Percentiles rank a stretch among this genome's conserved stretches.
phyloP scores from a whole-genome alignment of 1,284 basidiomycete species.

The Jaminaea rosea region DNA sequence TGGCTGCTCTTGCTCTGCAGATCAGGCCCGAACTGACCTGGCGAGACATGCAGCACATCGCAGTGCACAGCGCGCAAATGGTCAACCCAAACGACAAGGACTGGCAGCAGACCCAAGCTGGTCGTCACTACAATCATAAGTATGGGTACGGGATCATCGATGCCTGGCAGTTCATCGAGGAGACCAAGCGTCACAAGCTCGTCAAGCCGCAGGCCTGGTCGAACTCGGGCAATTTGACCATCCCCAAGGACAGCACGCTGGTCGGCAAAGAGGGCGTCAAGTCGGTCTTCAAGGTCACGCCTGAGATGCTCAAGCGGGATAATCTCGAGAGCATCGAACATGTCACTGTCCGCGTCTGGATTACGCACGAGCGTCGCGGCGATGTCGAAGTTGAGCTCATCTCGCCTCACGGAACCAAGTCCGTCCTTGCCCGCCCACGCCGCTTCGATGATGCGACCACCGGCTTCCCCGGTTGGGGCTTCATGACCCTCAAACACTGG shows the following conservation, averaged over 20 bases:
- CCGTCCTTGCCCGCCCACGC: conserved; percentile 69
- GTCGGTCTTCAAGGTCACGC: conserved; percentile 63
- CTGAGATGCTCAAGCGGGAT: conserved; percentile 60
- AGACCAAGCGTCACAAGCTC: conserved; percentile 69
- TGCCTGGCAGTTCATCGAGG: conserved; percentile 71
- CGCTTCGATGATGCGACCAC: conserved; percentile 59
- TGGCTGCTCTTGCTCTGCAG: conserved; percentile 40
- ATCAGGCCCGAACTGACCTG: conserved; percentile 74
- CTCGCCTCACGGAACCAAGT: conserved; percentile 78
- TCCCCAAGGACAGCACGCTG: conserved; percentile 23
- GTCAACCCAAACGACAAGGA: conserved; percentile 86
- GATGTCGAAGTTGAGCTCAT: conserved; percentile 84
- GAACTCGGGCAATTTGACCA: conserved; percentile 21
- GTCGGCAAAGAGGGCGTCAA: conserved; percentile 64
- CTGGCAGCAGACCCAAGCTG: conserved; percentile 77
- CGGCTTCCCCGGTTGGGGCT: conserved; percentile 88
- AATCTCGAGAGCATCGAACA: conserved; percentile 89
- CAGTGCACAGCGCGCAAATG: conserved; percentile 66
- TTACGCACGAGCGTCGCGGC: conserved; percentile 72
- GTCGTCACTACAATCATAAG: conserved; percentile 85
- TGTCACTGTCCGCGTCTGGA: conserved; percentile 85
- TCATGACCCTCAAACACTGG: conserved; percentile 99
- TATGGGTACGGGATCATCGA: conserved; percentile 90
- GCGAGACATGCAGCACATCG: conserved; percentile 91
- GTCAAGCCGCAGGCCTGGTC: conserved; percentile 90